Evolutionary conservation across 2,329 filamentous ascomycete species (phyloP).

Genomic region (Ceratocystiopsis minuta): DNA sequence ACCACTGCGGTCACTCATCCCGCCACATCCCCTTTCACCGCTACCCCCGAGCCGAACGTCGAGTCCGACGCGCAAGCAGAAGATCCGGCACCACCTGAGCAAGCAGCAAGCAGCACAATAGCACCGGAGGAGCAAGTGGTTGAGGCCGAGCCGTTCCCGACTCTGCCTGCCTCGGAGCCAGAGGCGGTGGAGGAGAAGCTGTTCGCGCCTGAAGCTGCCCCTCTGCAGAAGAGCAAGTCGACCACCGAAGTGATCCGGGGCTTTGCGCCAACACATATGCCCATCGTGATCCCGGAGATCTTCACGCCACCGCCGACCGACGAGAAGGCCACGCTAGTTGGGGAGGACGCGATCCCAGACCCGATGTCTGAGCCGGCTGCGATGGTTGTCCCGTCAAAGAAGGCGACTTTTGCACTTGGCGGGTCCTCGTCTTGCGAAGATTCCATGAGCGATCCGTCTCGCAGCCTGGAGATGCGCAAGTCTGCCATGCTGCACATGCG

Average conservation of each 20-base stretch:
- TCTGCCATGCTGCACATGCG: constrained; percentile 17
- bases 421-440: constrained; percentile 66
- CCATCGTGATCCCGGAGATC: constrained; percentile 26
- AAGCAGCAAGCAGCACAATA: too few species aligned
- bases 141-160: constrained; percentile 1
- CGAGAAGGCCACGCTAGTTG: neutral
- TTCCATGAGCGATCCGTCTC: constrained; percentile 44
- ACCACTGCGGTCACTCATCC: too few species aligned
- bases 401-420: constrained; percentile 54
- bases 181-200: neutral
- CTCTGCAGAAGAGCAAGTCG: constrained; percentile 7
- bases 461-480: constrained; percentile 28
- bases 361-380: constrained; percentile 35
- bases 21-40: too few species aligned
- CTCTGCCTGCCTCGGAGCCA: neutral
- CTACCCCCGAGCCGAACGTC: too few species aligned
- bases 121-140: too few species aligned
- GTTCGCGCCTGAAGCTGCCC: neutral
- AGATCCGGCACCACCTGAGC: too few species aligned
- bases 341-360: constrained; percentile 37
- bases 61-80: too few species aligned
- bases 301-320: neutral
- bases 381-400: constrained; percentile 53
- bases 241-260: constrained; percentile 58
- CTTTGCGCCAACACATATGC: constrained; percentile 59